Percentiles rank a stretch among this genome's conserved stretches.
Conservation (phyloP, 2,329 filamentous ascomycete genomes). For the Penicillium sp. region DNA sequence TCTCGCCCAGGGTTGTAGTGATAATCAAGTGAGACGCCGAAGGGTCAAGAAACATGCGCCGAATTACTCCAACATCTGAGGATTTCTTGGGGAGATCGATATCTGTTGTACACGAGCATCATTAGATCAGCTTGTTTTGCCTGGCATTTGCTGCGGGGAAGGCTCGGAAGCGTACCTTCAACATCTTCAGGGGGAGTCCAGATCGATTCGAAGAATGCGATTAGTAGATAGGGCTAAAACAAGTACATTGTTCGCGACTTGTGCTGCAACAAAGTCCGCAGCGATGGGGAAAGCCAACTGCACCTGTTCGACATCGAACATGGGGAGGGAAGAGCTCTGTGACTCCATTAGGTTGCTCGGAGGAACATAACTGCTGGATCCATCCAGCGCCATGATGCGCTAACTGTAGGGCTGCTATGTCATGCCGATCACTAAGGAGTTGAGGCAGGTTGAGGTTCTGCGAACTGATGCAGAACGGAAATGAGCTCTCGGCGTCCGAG, state of each 20-base stretch:
- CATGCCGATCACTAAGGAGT: conserved; percentile 26
- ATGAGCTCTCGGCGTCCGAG: conserved; percentile 20
- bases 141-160: conserved; percentile 13
- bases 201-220: conserved; percentile 86
- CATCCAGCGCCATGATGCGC: conserved; percentile 65
- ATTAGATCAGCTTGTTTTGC: conserved; percentile 16
- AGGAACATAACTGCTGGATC: conserved; percentile 67
- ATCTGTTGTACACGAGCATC: conserved; percentile 54
- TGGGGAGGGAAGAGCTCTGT: conserved; percentile 64
- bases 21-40: conserved; percentile 92
- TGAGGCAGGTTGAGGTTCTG: conserved; percentile 14
- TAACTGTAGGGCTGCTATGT: conserved; percentile 25
- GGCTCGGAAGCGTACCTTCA: conserved; percentile 59
- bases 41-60: conserved; percentile 94
- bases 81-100: conserved; percentile 95
- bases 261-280: conserved; percentile 91
- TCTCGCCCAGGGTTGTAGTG: conserved; percentile 86
- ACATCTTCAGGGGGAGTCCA: conserved; percentile 93
- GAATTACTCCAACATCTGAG: conserved; percentile 85
- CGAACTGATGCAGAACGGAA: conserved; percentile 15
- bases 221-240: conserved; percentile 88
- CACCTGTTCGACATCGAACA: conserved; percentile 91
- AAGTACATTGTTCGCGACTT: conserved; percentile 96
- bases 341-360: conserved; percentile 60
- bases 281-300: conserved; percentile 92